Evolutionary conservation across 768 basidiomycete genomes (phyloP).

Genomic region (Austroboletus eburneus): DNA sequence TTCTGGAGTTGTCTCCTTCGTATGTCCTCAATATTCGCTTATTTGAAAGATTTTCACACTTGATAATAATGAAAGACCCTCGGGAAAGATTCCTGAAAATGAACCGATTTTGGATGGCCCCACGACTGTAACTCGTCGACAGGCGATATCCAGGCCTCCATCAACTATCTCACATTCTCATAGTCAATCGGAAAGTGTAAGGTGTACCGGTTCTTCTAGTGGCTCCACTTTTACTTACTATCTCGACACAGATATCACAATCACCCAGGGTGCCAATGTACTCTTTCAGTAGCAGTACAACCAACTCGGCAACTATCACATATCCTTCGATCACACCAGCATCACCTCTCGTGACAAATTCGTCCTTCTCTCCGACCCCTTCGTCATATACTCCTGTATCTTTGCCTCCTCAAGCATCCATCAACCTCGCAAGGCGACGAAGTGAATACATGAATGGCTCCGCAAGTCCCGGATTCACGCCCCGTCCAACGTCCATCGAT

Average conservation of each 20-base stretch:
- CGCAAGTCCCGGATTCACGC: conserved; percentile 44
- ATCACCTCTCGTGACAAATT: conserved; percentile 35
- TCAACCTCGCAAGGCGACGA: conserved; percentile 70
- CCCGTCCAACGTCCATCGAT: conserved; percentile 56
- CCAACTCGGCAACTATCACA: conserved; percentile 42
- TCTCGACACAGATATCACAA: conserved; percentile 32
- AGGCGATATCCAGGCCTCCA: conserved; percentile 40
- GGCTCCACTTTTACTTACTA: conserved; percentile 14
- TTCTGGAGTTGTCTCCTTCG: conserved; percentile 16
- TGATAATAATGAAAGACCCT: conserved; percentile 11
- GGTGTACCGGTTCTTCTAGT: conserved; percentile 9
- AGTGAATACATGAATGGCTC: conserved; percentile 81
- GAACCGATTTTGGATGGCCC: conserved; percentile 13
- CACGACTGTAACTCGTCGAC: conserved; percentile 32
- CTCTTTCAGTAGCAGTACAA: conserved; percentile 36
- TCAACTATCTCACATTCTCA: conserved; percentile 44
- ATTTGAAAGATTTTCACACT: conserved; percentile 9
- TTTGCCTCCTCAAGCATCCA: conserved; percentile 80
- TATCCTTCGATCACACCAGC: conserved; percentile 46
- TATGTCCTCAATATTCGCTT: conserved; percentile 13
- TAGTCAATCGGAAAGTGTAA: conserved; percentile 49
- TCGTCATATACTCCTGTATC: conserved; percentile 41
- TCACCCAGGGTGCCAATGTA: conserved; percentile 32
- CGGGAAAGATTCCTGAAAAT: conserved; percentile 12
- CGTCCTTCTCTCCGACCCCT: conserved; percentile 39